These are phyloP conservation scores for Monosporozyma solicola DNA, from an alignment of 805 yeast species.

Conservation along the genomic window DNA sequence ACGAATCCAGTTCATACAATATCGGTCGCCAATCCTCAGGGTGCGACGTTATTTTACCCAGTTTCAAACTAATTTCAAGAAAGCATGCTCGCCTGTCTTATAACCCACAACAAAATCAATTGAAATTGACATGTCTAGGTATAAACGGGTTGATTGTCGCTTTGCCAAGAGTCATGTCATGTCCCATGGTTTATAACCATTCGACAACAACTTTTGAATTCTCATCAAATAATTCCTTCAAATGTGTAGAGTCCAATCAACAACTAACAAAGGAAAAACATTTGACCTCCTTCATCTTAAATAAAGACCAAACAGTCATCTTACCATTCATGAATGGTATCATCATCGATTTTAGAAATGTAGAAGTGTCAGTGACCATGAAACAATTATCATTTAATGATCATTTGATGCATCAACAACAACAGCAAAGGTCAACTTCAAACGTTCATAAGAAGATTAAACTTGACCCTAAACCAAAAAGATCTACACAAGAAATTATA, in stretches of 20 bases:
- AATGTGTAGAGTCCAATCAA: not conserved
- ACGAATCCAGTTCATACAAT: constrained; percentile 12
- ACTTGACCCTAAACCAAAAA: not conserved
- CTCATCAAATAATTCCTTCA: not conserved
- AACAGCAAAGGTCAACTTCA: not conserved
- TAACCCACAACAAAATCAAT: constrained; percentile 31
- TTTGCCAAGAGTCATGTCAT: constrained; percentile 42
- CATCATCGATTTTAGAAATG: constrained; percentile 49
- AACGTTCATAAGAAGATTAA: not conserved
- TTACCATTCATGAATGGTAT: constrained; percentile 59
- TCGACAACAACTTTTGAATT: constrained; percentile 21
- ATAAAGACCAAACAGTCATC: constrained; percentile 51
- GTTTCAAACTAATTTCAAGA: constrained; percentile 25
- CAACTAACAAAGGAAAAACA: constrained; percentile 12
- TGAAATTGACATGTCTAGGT: constrained; percentile 64
- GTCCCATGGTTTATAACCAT: constrained; percentile 21
- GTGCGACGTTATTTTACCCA: constrained; percentile 27
- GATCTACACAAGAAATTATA: constrained; percentile 5
- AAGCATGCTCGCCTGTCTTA: constrained; percentile 33
- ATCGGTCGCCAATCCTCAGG: constrained; percentile 24
- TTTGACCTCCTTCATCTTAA: constrained; percentile 31
- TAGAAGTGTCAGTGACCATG: constrained; percentile 29
- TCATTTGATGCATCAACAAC: not conserved
- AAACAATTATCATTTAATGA: constrained; percentile 27
- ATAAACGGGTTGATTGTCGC: constrained; percentile 66